Evolutionary conservation across 345 rosid genomes (phyloP).

Genomic region (Populus davidiana): DNA sequence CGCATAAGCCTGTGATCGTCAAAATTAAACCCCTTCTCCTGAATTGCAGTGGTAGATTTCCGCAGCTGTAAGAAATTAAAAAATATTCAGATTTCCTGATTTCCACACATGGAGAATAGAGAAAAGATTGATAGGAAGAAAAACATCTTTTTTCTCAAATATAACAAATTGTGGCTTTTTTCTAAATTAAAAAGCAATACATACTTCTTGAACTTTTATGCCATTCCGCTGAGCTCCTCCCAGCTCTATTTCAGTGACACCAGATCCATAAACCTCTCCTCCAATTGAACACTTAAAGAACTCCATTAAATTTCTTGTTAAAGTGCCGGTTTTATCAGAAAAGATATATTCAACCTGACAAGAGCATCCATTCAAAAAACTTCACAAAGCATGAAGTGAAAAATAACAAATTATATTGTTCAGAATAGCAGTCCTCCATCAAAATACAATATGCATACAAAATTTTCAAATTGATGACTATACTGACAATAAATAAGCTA

Average conservation of each 20-base stretch:
- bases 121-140: background rate
- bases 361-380: conserved; percentile 19
- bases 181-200: conserved; percentile 10
- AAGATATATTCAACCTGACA: conserved; percentile 93
- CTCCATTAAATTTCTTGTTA: conserved; percentile 98
- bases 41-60: conserved; percentile 45
- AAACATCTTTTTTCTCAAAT: conserved; percentile 1
- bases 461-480: background rate
- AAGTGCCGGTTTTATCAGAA: conserved; percentile 99
- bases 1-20: conserved; percentile 86
- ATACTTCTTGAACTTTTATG: conserved; percentile 67
- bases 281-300: conserved; percentile 99
- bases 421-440: background rate
- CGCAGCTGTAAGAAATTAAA: conserved; percentile 39
- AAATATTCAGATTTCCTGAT: background rate
- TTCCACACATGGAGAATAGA: background rate
- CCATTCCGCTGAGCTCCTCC: conserved; percentile 75
- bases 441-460: background rate
- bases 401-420: background rate
- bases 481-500: background rate
- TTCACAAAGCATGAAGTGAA: background rate
- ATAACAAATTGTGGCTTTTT: background rate
- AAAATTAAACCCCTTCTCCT: conserved; percentile 94
- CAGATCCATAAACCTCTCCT: conserved; percentile 89
- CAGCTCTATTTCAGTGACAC: conserved; percentile 87